phyloP scores from a whole-genome alignment of 129 eudicot species.

The Scalesia atractyloides region DNA sequence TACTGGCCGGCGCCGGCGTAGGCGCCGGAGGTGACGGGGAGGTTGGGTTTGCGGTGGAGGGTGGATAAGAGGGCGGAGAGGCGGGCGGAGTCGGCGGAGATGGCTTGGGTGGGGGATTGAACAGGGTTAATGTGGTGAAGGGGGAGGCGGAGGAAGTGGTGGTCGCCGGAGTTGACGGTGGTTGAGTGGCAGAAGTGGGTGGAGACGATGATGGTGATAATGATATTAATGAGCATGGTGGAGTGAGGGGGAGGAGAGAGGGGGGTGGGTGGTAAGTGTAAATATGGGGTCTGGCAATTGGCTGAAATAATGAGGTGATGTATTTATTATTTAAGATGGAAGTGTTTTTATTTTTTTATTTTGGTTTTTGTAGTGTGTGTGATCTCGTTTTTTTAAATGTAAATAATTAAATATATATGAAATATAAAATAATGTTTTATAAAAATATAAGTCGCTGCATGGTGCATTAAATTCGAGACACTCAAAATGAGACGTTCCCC shows the following conservation, averaged over 20 bases:
- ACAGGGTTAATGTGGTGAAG: slow-evolving; percentile 50
- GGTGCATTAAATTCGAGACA: slow-evolving; percentile 7
- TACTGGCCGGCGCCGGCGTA: slow-evolving; percentile 77
- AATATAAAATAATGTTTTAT: not conserved
- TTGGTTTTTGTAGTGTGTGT: not conserved
- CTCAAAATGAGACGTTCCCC: not conserved
- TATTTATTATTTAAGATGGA: slow-evolving; percentile 37
- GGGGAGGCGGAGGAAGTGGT: slow-evolving; percentile 50
- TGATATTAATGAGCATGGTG: not conserved
- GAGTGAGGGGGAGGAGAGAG: not conserved
- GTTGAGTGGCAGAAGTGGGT: slow-evolving; percentile 28
- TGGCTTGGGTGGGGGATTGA: slow-evolving; percentile 45
- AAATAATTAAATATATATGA: not conserved
- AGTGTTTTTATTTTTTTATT: not conserved
- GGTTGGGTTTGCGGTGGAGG: slow-evolving; percentile 45
- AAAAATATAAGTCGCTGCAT: slow-evolving; percentile 1
- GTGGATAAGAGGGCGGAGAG: slow-evolving; percentile 43
- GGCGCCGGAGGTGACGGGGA: slow-evolving; percentile 72
- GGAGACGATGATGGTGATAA: slow-evolving; percentile 13
- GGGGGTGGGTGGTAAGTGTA: slow-evolving; percentile 37
- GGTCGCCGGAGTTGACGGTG: slow-evolving; percentile 20
- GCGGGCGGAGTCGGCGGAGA: slow-evolving; percentile 59
- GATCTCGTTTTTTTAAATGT: not conserved
- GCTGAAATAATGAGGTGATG: slow-evolving; percentile 22
- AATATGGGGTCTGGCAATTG: slow-evolving; percentile 30